These are phyloP conservation scores for Aureobasidium melanogenum DNA, from an alignment of 2,329 filamentous ascomycete genomes.

Conservation along the genomic window DNA sequence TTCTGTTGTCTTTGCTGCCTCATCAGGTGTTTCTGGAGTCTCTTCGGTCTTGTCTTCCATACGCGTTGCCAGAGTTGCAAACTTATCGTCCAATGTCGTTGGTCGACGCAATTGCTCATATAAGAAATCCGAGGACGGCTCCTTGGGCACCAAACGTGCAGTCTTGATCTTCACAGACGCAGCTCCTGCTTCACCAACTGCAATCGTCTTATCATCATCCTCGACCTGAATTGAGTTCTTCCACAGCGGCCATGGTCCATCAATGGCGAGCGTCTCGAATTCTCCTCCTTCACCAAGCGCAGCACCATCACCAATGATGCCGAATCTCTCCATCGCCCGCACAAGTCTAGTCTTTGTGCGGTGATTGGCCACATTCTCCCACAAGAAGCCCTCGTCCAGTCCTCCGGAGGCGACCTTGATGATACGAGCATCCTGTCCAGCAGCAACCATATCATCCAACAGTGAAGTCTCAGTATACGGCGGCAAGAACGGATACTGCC, in stretches of 20 bases:
- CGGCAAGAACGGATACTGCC: constrained; percentile 77
- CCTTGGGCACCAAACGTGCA: constrained; percentile 46
- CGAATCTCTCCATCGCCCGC: constrained; percentile 57
- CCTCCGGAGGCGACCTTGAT: constrained; percentile 92
- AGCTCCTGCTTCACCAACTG: constrained; percentile 66
- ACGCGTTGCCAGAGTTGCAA: constrained; percentile 32
- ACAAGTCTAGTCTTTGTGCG: constrained; percentile 39
- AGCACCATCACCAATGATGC: constrained; percentile 54
- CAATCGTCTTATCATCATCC: constrained; percentile 43
- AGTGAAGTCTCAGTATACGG: constrained; percentile 43
- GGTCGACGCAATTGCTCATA: constrained; percentile 46
- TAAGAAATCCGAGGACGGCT: not conserved
- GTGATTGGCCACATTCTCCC: constrained; percentile 63
- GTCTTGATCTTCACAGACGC: constrained; percentile 58
- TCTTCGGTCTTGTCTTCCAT: not conserved
- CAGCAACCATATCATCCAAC: constrained; percentile 69
- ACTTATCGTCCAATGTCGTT: constrained; percentile 57
- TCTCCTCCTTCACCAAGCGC: constrained; percentile 89
- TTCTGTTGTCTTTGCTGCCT: not conserved
- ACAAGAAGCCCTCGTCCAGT: constrained; percentile 70
- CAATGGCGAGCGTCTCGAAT: constrained; percentile 84
- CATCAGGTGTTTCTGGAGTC: not conserved
- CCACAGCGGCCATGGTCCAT: constrained; percentile 68
- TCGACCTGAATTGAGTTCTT: constrained; percentile 58
- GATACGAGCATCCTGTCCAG: constrained; percentile 77